Conservation (phyloP, 2,329 filamentous ascomycete genomes). For the Fusarium sp. region DNA sequence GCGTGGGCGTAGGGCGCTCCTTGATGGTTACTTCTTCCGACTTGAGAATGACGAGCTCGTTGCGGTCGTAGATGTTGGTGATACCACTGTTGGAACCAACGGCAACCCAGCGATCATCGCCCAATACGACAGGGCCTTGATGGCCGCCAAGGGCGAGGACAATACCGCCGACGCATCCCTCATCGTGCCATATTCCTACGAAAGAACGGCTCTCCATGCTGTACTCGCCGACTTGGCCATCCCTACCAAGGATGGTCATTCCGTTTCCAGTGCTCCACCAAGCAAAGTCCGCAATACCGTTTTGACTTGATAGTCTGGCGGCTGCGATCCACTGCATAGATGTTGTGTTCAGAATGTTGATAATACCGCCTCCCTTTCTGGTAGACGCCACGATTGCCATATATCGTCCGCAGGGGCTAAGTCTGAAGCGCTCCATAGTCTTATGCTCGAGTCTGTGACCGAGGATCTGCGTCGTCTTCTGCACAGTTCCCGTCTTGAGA, state of each 20-base stretch:
- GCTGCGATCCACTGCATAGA: conserved; percentile 91
- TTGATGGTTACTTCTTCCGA: conserved; percentile 67
- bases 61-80: conserved; percentile 92
- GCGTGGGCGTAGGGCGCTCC: conserved; percentile 76
- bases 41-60: conserved; percentile 66
- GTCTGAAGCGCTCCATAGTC: conserved; percentile 89
- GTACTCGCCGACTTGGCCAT: conserved; percentile 93
- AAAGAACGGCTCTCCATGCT: conserved; percentile 76
- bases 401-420: conserved; percentile 88
- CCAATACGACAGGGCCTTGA: conserved; percentile 71
- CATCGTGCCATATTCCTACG: conserved; percentile 87
- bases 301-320: conserved; percentile 82
- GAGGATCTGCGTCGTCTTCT: conserved; percentile 82
- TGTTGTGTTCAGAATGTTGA: conserved; percentile 84
- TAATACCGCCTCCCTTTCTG: conserved; percentile 85
- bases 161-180: conserved; percentile 88
- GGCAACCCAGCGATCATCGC: conserved; percentile 89
- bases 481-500: conserved; percentile 81
- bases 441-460: conserved; percentile 85
- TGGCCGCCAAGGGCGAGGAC: conserved; percentile 82
- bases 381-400: conserved; percentile 85
- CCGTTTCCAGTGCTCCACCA: conserved; percentile 93
- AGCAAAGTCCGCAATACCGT: conserved; percentile 88
- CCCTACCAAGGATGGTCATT: conserved; percentile 84
- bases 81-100: conserved; percentile 89